These are phyloP conservation scores for Suillus subaureus DNA, from an alignment of 768 basidiomycete genomes.

Conservation along the genomic window DNA sequence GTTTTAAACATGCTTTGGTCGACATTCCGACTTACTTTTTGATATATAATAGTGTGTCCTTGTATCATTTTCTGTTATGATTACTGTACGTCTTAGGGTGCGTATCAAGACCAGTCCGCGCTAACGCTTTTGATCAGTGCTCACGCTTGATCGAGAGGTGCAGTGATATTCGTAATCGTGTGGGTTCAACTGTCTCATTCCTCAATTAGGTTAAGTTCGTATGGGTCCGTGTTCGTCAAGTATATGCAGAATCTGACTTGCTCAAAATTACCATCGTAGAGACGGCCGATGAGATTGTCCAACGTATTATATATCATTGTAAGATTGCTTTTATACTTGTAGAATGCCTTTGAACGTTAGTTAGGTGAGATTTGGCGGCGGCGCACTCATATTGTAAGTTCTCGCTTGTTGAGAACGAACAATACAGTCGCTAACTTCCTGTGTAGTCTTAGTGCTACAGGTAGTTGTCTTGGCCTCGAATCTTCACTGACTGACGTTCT, in stretches of 20 bases:
- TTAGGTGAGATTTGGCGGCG: conserved; percentile 3
- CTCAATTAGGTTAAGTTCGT: background rate
- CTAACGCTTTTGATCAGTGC: background rate
- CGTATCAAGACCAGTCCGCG: background rate
- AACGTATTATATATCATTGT: conserved; percentile 2
- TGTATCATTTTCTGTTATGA: conserved; percentile 6
- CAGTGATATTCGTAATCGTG: background rate
- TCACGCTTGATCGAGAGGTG: conserved; percentile 5
- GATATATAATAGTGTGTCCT: conserved; percentile 1
- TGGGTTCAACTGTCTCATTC: background rate
- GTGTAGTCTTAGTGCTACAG: background rate
- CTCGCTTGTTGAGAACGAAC: background rate
- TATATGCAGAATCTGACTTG: background rate
- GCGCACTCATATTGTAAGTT: background rate
- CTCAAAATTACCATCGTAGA: background rate
- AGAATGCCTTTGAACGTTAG: background rate
- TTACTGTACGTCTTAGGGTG: background rate
- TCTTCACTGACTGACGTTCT: background rate
- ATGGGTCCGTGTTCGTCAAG: background rate
- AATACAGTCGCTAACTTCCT: background rate
- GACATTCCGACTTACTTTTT: background rate
- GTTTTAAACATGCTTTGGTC: background rate
- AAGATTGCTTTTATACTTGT: background rate
- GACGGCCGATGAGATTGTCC: background rate
- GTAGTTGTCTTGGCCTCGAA: background rate